Conservation (phyloP, 1,139 yeast species). For the Citeromyces hawaiiensis region DNA sequence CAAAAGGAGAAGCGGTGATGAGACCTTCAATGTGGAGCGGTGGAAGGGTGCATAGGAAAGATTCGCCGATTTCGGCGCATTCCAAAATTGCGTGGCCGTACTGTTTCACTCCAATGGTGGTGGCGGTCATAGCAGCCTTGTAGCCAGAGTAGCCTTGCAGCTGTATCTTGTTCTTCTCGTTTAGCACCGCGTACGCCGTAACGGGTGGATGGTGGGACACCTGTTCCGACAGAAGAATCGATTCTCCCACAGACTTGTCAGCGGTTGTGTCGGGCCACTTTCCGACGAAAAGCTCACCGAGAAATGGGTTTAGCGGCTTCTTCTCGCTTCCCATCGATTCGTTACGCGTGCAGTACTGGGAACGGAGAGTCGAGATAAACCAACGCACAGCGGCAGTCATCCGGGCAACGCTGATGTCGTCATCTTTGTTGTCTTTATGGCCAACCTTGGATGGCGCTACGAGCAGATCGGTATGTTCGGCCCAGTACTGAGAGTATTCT, state of each 20-base stretch:
- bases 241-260: constrained; percentile 43
- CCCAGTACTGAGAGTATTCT: constrained; percentile 90
- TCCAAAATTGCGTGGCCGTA: constrained; percentile 78
- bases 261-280: constrained; percentile 51
- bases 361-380: constrained; percentile 83
- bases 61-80: constrained; percentile 44
- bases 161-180: constrained; percentile 52
- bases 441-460: constrained; percentile 49
- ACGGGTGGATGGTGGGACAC: constrained; percentile 95
- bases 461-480: constrained; percentile 78
- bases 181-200: constrained; percentile 73
- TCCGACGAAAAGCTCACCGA: constrained; percentile 88
- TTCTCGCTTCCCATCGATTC: constrained; percentile 88
- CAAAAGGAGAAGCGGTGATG: constrained; percentile 75
- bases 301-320: constrained; percentile 89
- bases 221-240: constrained; percentile 73
- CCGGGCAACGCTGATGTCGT: constrained; percentile 34
- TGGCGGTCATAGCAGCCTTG: constrained; percentile 70
- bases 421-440: constrained; percentile 21
- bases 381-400: constrained; percentile 76
- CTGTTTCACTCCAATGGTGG: constrained; percentile 76
- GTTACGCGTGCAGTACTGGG: constrained; percentile 87
- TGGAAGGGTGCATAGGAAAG: constrained; percentile 77
- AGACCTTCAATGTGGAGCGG: constrained; percentile 94
- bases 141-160: constrained; percentile 86